These are phyloP conservation scores for Penicillium roqueforti DNA, from an alignment of 495 filamentous ascomycete species.

Conservation along the genomic window DNA sequence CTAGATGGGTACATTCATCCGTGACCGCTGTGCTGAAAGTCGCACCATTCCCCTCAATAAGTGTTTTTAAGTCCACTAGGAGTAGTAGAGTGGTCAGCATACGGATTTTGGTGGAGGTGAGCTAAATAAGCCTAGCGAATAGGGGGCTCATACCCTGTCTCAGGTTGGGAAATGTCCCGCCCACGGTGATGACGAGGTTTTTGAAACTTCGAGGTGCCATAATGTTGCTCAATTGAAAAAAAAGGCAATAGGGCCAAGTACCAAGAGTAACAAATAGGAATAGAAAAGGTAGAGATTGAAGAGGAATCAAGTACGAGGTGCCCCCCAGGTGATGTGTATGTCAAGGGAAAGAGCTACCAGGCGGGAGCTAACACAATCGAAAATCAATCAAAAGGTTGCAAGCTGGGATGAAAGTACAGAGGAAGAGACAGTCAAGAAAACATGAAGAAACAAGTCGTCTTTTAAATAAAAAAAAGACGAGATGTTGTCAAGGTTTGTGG, in stretches of 20 bases:
- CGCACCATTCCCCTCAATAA: constrained; percentile 49
- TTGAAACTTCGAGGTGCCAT: constrained; percentile 37
- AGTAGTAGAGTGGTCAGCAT: constrained; percentile 24
- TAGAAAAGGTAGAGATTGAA: neutral
- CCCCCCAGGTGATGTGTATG: neutral
- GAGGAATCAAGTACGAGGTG: neutral
- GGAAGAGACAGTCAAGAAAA: neutral
- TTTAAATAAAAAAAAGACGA: neutral
- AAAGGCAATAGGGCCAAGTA: neutral
- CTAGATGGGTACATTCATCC: constrained; percentile 53
- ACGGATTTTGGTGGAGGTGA: constrained; percentile 14
- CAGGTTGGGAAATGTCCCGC: constrained; percentile 53
- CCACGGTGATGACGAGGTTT: constrained; percentile 51
- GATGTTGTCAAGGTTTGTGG: neutral
- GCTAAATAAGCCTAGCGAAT: neutral
- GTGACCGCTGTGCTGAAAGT: constrained; percentile 43
- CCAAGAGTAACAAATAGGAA: neutral
- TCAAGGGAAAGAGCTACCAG: neutral
- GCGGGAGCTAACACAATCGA: too few species aligned
- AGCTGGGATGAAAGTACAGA: neutral
- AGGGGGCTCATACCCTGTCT: constrained; percentile 45
- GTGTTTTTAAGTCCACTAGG: constrained; percentile 32
- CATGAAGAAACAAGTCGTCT: neutral
- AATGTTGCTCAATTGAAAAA: neutral
- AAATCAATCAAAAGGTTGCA: neutral